Evolutionary conservation across 2,329 filamentous ascomycete genomes (phyloP).

Genomic region (Fusarium sp.): DNA sequence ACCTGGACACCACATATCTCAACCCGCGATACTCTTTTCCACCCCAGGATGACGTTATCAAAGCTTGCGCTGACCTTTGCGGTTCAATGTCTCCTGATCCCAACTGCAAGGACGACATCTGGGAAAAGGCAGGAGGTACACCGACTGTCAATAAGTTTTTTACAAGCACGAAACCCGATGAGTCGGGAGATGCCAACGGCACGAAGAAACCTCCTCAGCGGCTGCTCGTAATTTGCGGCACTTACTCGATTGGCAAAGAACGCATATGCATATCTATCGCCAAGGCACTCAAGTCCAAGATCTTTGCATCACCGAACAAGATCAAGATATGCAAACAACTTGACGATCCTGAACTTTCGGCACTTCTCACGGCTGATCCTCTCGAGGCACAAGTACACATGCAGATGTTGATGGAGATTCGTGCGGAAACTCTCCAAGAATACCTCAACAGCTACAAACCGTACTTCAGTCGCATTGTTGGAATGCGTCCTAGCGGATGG

Average conservation of each 20-base stretch:
- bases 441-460: slow-evolving; percentile 85
- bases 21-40: slow-evolving; percentile 97
- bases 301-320: slow-evolving; percentile 87
- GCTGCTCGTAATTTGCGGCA: slow-evolving; percentile 91
- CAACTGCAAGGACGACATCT: slow-evolving; percentile 60
- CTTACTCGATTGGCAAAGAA: slow-evolving; percentile 98
- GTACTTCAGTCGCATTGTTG: slow-evolving; percentile 87
- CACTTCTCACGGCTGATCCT: slow-evolving; percentile 83
- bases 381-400: slow-evolving; percentile 94
- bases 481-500: slow-evolving; percentile 94
- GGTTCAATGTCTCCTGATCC: slow-evolving; percentile 78
- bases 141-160: slow-evolving; percentile 67
- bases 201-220: slow-evolving; percentile 61
- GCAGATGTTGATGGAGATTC: slow-evolving; percentile 95
- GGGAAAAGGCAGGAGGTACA: slow-evolving; percentile 60
- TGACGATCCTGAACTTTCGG: slow-evolving; percentile 84
- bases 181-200: slow-evolving; percentile 48
- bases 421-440: slow-evolving; percentile 88
- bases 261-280: slow-evolving; percentile 95
- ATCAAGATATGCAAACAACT: slow-evolving; percentile 86
- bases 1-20: slow-evolving; percentile 96
- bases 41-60: slow-evolving; percentile 86
- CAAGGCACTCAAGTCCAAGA: slow-evolving; percentile 85
- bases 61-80: slow-evolving; percentile 88
- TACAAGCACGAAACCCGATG: slow-evolving; percentile 51